Evolutionary conservation across 371 early-diverging fungal species (phyloP).

Genomic region (Nematocida parisii): DNA sequence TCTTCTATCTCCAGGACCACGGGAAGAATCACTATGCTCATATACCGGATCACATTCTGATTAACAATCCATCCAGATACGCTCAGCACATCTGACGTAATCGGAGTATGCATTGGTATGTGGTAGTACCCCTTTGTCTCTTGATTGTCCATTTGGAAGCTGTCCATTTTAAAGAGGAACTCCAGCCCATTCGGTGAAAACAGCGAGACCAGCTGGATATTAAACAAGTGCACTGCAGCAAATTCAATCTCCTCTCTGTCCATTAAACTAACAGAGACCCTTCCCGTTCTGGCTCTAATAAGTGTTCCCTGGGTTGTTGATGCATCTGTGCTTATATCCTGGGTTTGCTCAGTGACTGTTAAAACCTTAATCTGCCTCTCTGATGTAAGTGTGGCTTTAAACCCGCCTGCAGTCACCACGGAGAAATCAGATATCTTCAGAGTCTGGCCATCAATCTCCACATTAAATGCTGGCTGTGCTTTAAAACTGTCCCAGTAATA

Average conservation of each 20-base stretch:
- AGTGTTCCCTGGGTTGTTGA: constrained; percentile 25
- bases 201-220: neutral
- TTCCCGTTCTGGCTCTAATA: neutral
- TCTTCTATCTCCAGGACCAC: constrained; percentile 43
- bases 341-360: neutral
- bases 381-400: constrained; percentile 15
- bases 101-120: constrained; percentile 36
- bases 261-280: constrained; percentile 44
- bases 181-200: constrained; percentile 42
- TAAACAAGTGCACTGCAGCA: constrained; percentile 24
- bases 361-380: constrained; percentile 36
- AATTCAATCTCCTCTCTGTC: constrained; percentile 46
- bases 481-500: constrained; percentile 60
- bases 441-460: neutral
- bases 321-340: neutral
- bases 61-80: constrained; percentile 52
- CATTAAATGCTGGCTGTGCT: constrained; percentile 51
- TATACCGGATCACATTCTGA: constrained; percentile 13
- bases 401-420: neutral
- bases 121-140: constrained; percentile 19
- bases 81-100: constrained; percentile 12
- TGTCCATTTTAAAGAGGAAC: constrained; percentile 22
- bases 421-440: constrained; percentile 10
- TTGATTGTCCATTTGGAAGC: constrained; percentile 53
- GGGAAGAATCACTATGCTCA: constrained; percentile 40